A percentile compares a stretch with the other conserved stretches of the same genome.
These are phyloP conservation scores for Dicorynia guianensis DNA, from an alignment of 306 rosid genomes.

Conservation along the genomic window DNA sequence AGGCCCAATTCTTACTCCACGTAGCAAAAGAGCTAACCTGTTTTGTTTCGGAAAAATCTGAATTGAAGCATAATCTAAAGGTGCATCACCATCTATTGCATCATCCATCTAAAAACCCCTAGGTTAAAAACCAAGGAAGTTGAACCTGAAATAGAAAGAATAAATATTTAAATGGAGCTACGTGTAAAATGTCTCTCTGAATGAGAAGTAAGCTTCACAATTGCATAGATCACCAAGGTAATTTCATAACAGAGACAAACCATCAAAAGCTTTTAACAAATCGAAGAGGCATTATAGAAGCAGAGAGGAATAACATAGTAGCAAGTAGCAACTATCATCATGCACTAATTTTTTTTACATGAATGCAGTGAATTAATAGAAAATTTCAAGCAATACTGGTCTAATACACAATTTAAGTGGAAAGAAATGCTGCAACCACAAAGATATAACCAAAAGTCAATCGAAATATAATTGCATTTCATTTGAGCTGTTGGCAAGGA, in stretches of 20 bases:
- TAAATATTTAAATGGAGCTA: conserved; percentile 17
- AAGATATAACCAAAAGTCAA: conserved; percentile 1
- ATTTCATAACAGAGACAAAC: neutral
- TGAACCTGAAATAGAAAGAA: conserved; percentile 44
- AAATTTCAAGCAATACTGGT: conserved; percentile 11
- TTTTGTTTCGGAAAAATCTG: conserved; percentile 69
- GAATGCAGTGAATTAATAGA: neutral
- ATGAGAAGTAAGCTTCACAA: conserved; percentile 12
- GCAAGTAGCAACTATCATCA: neutral
- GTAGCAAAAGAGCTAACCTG: conserved; percentile 58
- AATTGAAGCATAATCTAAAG: conserved; percentile 75
- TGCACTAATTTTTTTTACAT: neutral
- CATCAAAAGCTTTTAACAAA: neutral
- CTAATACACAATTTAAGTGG: conserved; percentile 19
- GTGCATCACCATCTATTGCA: conserved; percentile 52
- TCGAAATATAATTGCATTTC: conserved; percentile 9
- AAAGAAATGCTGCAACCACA: conserved; percentile 18
- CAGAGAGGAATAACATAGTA: neutral
- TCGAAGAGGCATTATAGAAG: neutral
- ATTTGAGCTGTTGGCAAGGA: neutral
- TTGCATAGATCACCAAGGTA: neutral
- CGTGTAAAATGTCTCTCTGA: conserved; percentile 30
- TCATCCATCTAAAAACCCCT: conserved; percentile 62
- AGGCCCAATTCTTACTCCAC: conserved; percentile 24
- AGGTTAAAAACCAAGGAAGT: conserved; percentile 43